Conservation (phyloP, 495 filamentous ascomycete species). For the Talaromyces thailandensis region DNA sequence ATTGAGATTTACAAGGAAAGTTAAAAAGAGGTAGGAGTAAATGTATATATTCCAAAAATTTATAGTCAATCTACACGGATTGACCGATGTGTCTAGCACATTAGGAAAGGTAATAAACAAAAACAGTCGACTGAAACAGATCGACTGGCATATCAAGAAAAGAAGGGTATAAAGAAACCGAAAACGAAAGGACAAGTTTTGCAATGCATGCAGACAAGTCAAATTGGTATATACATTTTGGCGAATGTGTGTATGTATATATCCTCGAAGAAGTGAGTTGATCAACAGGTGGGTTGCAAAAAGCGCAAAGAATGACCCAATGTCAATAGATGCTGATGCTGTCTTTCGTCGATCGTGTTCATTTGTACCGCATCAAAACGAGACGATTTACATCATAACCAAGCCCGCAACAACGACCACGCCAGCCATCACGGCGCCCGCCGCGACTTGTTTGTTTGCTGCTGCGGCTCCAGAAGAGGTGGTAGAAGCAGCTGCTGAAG, state of each 20-base stretch:
- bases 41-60: background rate
- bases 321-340: background rate
- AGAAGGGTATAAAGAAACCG: constrained; percentile 1
- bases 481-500: constrained; percentile 18
- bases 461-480: constrained; percentile 9
- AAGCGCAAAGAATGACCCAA: background rate
- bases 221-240: background rate
- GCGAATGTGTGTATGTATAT: background rate
- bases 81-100: background rate
- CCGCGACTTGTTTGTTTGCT: constrained; percentile 19
- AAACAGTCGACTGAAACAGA: background rate
- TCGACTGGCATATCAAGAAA: background rate
- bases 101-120: background rate
- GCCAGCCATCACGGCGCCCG: constrained; percentile 24
- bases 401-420: constrained; percentile 34
- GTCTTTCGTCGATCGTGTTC: background rate
- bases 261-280: background rate
- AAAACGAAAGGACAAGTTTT: background rate
- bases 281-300: background rate
- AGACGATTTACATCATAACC: constrained; percentile 27
- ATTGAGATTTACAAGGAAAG: background rate
- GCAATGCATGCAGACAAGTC: background rate
- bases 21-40: background rate
- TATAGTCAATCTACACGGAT: background rate
- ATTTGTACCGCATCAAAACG: background rate